phyloP scores from a whole-genome alignment of 768 basidiomycete genomes.

The Cubamyces lactineus region DNA sequence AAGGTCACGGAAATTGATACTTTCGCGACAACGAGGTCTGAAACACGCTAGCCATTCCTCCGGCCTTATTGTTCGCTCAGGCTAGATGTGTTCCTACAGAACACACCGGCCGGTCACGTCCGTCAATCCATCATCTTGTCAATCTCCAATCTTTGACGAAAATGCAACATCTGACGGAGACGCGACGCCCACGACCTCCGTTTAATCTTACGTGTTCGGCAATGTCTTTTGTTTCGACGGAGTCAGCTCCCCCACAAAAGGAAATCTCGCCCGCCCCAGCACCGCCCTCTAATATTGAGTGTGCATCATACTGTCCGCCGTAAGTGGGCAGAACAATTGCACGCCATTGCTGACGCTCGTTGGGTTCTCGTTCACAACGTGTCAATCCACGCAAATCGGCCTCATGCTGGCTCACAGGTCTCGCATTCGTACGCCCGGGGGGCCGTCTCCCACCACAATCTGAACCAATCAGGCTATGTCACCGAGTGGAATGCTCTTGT shows the following conservation, averaged over 20 bases:
- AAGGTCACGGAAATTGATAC: background rate
- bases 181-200: constrained; percentile 17
- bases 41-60: constrained; percentile 6
- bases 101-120: constrained; percentile 5
- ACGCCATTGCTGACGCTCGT: background rate
- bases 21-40: constrained; percentile 1
- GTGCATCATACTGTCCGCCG: background rate
- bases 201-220: constrained; percentile 25
- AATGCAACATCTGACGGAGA: constrained; percentile 14
- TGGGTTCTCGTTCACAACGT: constrained; percentile 15
- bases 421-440: constrained; percentile 1
- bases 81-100: constrained; percentile 9
- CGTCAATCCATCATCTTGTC: constrained; percentile 13
- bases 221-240: constrained; percentile 21
- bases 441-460: background rate
- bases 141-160: constrained; percentile 21
- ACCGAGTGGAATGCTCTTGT: background rate
- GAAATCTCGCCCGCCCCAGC: constrained; percentile 9
- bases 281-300: constrained; percentile 14
- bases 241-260: constrained; percentile 3
- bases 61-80: constrained; percentile 9
- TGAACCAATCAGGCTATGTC: background rate
- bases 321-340: constrained; percentile 22
- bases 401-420: constrained; percentile 8
- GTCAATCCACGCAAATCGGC: constrained; percentile 19